These are phyloP conservation scores for Stagonosporopsis vannaccii DNA, from an alignment of 2,329 filamentous ascomycete genomes.

Conservation along the genomic window DNA sequence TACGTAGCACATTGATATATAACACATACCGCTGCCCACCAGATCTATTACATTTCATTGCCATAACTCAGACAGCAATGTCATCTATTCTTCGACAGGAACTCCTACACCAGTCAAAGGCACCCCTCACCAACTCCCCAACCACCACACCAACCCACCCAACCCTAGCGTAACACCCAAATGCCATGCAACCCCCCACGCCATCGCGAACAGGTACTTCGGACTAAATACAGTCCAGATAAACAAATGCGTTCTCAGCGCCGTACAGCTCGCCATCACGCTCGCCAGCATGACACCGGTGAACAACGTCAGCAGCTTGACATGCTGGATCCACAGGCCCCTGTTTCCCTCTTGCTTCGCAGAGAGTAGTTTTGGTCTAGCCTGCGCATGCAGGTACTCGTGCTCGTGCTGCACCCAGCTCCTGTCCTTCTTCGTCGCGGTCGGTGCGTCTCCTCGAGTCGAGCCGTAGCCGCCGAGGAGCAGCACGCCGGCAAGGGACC, in stretches of 20 bases:
- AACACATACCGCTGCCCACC: background rate
- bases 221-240: slow-evolving; percentile 99
- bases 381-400: slow-evolving; percentile 28
- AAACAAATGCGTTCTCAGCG: slow-evolving; percentile 86
- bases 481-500: slow-evolving; percentile 72
- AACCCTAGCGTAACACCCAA: slow-evolving; percentile 56
- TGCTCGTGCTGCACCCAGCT: slow-evolving; percentile 45
- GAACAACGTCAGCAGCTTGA: slow-evolving; percentile 74
- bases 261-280: slow-evolving; percentile 89
- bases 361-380: slow-evolving; percentile 14
- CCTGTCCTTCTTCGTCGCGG: slow-evolving; percentile 6
- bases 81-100: background rate
- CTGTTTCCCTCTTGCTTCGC: slow-evolving; percentile 14
- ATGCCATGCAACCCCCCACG: slow-evolving; percentile 87
- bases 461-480: slow-evolving; percentile 41
- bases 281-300: slow-evolving; percentile 68
- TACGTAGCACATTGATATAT: too few species aligned
- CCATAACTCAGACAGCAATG: background rate
- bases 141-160: slow-evolving; percentile 43
- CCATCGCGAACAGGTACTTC: slow-evolving; percentile 91
- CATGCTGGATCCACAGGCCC: slow-evolving; percentile 54
- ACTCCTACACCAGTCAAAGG: background rate
- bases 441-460: background rate
- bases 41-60: background rate
- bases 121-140: slow-evolving; percentile 36